Conservation (phyloP, 768 basidiomycete genomes). For the Amanita pseudoporphyria region DNA sequence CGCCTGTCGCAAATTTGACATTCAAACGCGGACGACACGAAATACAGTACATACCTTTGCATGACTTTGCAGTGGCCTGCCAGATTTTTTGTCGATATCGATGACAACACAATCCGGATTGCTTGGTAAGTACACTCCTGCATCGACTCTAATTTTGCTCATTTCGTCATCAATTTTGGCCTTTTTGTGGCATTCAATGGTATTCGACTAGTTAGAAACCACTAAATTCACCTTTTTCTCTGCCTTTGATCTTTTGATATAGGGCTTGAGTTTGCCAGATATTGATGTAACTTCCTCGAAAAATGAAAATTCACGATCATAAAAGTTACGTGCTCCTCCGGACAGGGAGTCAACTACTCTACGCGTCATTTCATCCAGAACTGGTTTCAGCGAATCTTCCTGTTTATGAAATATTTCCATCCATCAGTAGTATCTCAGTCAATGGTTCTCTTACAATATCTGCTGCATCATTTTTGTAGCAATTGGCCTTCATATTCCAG, state of each 20-base stretch:
- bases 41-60: slow-evolving; percentile 62
- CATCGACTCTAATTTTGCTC: slow-evolving; percentile 86
- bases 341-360: slow-evolving; percentile 79
- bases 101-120: slow-evolving; percentile 96
- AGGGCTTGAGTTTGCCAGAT: slow-evolving; percentile 94
- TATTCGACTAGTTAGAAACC: neutral
- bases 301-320: slow-evolving; percentile 91
- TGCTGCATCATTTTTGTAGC: slow-evolving; percentile 82
- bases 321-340: slow-evolving; percentile 81
- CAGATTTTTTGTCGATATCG: slow-evolving; percentile 96
- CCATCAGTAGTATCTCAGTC: neutral
- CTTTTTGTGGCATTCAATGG: slow-evolving; percentile 26
- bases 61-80: slow-evolving; percentile 92
- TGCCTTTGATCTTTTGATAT: slow-evolving; percentile 86
- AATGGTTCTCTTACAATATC: slow-evolving; percentile 51
- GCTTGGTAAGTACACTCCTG: slow-evolving; percentile 96
- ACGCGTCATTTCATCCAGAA: slow-evolving; percentile 80
- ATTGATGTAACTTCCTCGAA: slow-evolving; percentile 97
- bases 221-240: slow-evolving; percentile 77
- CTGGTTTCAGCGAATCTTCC: slow-evolving; percentile 95
- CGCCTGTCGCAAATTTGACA: slow-evolving; percentile 45
- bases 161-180: slow-evolving; percentile 99
- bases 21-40: neutral
- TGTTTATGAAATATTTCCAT: slow-evolving; percentile 20
- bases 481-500: slow-evolving; percentile 99